Base-by-base conservation (phyloP, 257 asterid genomes). In the Capsicum chinense region DNA sequence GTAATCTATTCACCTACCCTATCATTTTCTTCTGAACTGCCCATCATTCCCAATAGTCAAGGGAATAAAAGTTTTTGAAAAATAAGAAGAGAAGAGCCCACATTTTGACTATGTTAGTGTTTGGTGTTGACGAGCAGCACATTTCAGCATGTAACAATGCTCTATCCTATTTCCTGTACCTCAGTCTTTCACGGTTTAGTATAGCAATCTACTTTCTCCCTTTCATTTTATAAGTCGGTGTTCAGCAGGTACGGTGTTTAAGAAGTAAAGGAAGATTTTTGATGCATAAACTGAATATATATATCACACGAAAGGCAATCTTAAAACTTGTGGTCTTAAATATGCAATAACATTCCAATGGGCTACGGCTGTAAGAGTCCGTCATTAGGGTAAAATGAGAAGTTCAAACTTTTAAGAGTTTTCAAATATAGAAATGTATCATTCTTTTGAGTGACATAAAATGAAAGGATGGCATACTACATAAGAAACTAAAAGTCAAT, bases 371-470 rank as follows among this genome's bases (percentile, higher is more conserved):
- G 13, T 50, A 21, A 73, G 79, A 73, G 59, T 10, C 47, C 12
- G n/a, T 19, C 63, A 76, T 76, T 73, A 52, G 63, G 62, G 62
- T 21, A 21, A 50, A 76, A 52, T 52, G 63, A 52, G 63, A 50
- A 9, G 14, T 8, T 13, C 14, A 52, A 74, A 76, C 26, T 52
- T 12, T 12, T 13, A 76, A 76, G 37, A 76, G 63, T 50, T 13
- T 0, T 21, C 13, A 50, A 21, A 21, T 11, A 50, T 52, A 76
- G 21, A 76, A 50, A 76, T 21, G 21, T 74, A 12, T 52, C 59
- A 21, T 21, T 50, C 47, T 52, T 74, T 21, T 21, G 73, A 26
- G 48, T 19, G 44, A 74, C 60, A 50, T 19, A 48, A 19, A 47
- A n/a, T 14, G 7, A 74, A 19, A 48, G 50, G 60, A 48, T 50